Evolutionary conservation across 2,329 filamentous ascomycete species (phyloP), one percentile per base, ranked within the genome.

Genomic region (Madurella mycetomatis): DNA sequence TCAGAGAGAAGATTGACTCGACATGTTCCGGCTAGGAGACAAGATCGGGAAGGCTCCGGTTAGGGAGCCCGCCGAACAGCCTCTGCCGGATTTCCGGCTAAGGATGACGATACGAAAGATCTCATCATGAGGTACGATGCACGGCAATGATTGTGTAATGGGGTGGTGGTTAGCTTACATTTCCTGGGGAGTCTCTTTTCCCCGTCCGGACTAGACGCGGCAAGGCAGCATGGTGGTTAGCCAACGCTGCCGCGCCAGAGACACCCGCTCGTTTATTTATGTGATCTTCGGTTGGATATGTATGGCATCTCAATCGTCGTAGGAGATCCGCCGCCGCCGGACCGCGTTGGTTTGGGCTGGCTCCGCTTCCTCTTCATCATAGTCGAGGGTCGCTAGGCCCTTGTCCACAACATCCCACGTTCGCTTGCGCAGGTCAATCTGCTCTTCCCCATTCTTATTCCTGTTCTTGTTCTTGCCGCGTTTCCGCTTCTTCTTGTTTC

Each of bases 21-120:
- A 72, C 71, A 73, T 66, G 47, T 65, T 69, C 68, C 65, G 56
- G 59, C 56, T 56, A 50, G n/a, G 30, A 46, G 37, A 55, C 41
- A n/a, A 42, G 48, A 41, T 41, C 45, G 31, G 49, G 53, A 45
- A 40, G 31, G 42, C 40, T 56, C 41, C 16, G 2, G 19, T 49
- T 18, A 30, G 18, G 54, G 37, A 47, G 17, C 46, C 41, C 41
- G 47, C 39, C 47, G 17, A 44, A 42, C 41, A 54, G 15, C 13
- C 34, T 37, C 53, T 53, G 65, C 60, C 56, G 60, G 73, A 75
- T 72, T 73, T 95, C 85, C 81, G 90, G 78, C 89, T 95, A 95
- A 95, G 90, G 90, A 95, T 95, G 90, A 95, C 89, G 87, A 91
- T 92, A 91, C 80, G 75, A 81, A 74, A 72, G 71, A 78, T 91